Evolutionary conservation across 2,329 filamentous ascomycete species (phyloP), one percentile per base, ranked within the genome.

Genomic region (Ascochyta clinopodiicola): DNA sequence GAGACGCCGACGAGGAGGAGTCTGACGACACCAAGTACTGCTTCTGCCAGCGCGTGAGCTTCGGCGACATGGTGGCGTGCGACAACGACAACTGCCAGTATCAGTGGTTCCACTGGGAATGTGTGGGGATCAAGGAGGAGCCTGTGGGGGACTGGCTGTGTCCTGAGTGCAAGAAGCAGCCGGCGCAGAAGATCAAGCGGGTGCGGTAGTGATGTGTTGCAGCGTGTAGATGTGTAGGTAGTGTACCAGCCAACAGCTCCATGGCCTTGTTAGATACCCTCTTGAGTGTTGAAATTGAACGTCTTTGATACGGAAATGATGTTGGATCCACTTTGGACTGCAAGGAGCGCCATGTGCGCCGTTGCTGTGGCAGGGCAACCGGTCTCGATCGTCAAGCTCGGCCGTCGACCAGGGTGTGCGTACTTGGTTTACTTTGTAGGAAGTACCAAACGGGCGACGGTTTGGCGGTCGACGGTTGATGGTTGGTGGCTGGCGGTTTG

Each of bases 61-160:
- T 90, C 70, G 91, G 91, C 58, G 89, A 94, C 70, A 95, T 95
- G 91, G 90, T 95, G 60, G 91, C 90, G 27, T 95, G 91, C 78
- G 91, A 95, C 79, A 94, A 94, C 74, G 86, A 89, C 54, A 83
- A 88, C 62, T 95, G 91, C 75, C 86, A 87, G 42, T 90, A 86
- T 69, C 90, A 95, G 77, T 95, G 91, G 91, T 95, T 95, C 74
- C 91, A 95, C 77, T 95, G 90, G 89, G 86, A 77, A 56, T 82
- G 80, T 59, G 79, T 82, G 44, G 78, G 78, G 25, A 76, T 82
- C 59, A 80, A 79, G 58, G 75, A 79, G 63, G 79, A 81, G 68
- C 80, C 80, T 4, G 71, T 75, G 51, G 80, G 80, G 13, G 79
- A 82, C 59, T 82, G 80, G 80, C 70, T 82, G 35, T 82, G 80